Percentiles rank a stretch among this genome's conserved stretches.
These are phyloP conservation scores for Phellinidium pouzarii DNA, from an alignment of 1,284 basidiomycete genomes.

Conservation along the genomic window DNA sequence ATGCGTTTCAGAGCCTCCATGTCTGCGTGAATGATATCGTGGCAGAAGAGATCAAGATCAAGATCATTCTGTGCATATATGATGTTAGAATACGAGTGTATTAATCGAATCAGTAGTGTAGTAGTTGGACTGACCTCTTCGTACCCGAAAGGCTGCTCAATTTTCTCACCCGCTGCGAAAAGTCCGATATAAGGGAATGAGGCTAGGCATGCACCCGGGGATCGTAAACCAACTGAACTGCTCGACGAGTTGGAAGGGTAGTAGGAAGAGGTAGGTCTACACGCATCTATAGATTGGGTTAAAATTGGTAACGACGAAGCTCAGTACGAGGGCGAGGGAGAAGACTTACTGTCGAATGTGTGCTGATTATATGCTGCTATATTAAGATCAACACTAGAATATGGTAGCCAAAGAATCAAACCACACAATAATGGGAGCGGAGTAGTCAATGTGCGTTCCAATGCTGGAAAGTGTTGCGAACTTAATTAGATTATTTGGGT, in stretches of 20 bases:
- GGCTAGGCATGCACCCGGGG: conserved; percentile 50
- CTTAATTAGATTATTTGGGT: not conserved
- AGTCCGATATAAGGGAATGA: conserved; percentile 64
- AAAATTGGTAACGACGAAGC: conserved; percentile 7
- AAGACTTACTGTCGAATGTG: conserved; percentile 42
- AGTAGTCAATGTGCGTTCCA: conserved; percentile 56
- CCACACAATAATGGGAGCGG: conserved; percentile 54
- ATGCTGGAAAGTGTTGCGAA: conserved; percentile 34
- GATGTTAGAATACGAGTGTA: not conserved
- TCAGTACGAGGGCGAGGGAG: not conserved
- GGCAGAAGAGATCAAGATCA: conserved; percentile 56
- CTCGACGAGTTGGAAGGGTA: conserved; percentile 58
- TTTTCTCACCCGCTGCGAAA: conserved; percentile 58
- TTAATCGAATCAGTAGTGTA: not conserved
- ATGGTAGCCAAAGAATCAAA: not conserved
- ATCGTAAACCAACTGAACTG: conserved; percentile 55
- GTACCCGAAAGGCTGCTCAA: conserved; percentile 65
- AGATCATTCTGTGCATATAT: conserved; percentile 47
- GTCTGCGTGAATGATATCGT: conserved; percentile 44
- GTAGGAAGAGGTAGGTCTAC: conserved; percentile 62
- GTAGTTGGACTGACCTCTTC: conserved; percentile 38
- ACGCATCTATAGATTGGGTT: conserved; percentile 39
- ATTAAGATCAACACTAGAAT: conserved; percentile 4
- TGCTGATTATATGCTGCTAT: conserved; percentile 47
- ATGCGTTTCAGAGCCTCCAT: conserved; percentile 42